phyloP scores from a whole-genome alignment of 768 basidiomycete genomes.

The Pulveroboletus sp. region DNA sequence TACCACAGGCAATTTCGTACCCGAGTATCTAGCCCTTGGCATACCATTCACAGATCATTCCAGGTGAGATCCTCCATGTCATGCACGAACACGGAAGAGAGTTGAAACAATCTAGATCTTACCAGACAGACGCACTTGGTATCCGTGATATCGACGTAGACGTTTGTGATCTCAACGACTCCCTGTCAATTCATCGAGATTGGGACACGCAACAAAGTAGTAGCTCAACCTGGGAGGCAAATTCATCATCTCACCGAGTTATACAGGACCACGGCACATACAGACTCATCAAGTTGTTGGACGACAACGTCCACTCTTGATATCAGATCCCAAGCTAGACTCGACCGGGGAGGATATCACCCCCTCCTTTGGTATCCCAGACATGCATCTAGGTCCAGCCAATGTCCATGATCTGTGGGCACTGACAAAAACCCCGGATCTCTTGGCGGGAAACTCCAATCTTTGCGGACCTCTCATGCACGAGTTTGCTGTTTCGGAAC shows the following conservation, averaged over 20 bases:
- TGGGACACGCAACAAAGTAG: slow-evolving; percentile 1
- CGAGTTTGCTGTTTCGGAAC: too few species aligned
- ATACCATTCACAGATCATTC: background rate
- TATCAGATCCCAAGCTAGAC: background rate
- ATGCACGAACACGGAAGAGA: background rate
- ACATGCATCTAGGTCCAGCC: background rate
- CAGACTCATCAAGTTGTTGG: background rate
- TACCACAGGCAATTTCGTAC: background rate
- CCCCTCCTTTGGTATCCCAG: background rate
- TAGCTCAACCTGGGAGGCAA: background rate
- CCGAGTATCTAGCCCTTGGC: background rate
- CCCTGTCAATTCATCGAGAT: background rate
- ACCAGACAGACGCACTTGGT: background rate
- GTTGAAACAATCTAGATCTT: background rate
- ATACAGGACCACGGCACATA: background rate
- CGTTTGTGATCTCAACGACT: background rate
- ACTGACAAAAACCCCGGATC: background rate
- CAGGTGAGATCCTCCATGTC: background rate
- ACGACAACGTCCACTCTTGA: background rate
- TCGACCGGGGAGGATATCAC: background rate
- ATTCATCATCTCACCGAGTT: background rate
- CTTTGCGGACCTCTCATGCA: background rate
- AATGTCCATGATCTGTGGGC: background rate
- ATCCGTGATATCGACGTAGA: background rate
- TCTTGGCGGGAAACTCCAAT: background rate